Base-by-base conservation (phyloP, 1,139 yeast species). In the Casaregolazyma lundiana region DNA sequence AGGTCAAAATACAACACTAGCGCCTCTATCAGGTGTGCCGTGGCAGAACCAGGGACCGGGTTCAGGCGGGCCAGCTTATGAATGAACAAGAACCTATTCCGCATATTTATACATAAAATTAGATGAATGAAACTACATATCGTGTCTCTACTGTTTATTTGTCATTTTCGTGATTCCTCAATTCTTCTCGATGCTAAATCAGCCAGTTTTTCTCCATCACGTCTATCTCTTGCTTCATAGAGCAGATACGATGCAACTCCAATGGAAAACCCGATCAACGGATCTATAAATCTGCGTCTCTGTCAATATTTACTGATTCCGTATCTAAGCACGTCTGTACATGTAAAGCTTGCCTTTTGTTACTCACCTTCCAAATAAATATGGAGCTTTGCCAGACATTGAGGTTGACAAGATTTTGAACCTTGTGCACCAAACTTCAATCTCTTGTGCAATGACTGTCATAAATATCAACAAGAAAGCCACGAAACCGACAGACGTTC, bases 331-430 rank as follows among this genome's bases (percentile, higher is more conserved):
- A n/a, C n/a, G n/a, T n/a, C n/a, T n/a, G n/a, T n/a, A n/a, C n/a
- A n/a, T n/a, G n/a, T n/a, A n/a, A 26, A 11, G 15, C 15, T n/a
- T 29, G 9, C 30, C 15, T 3, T 20, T 24, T 22, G 35, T 19
- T 13, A 30, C 43, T 30, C 22, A 40, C 43, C 43, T 40, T 17
- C 43, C 43, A 19, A 40, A 19, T 18, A 40, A 15, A 20, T 30
- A 32, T 30, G 20, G n/a, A 3, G 43, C 34, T 38, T 38, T 38
- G 9, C 21, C 39, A 49, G 54, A 30, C 61, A 60, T 45, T 51
- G 58, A 8, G 32, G 61, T 56, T 26, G 42, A 48, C 8, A 46
- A 50, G 35, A 51, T 54, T 39, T 58, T 57, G 29, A 44, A 41
- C n/a, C 24, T 40, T 13, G 34, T 40, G 16, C 37, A 41, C 4